Percentiles rank a stretch among this genome's conserved stretches.
These are phyloP conservation scores for Blepharisma stoltei DNA, from an alignment of 73 alveolate genomes.

Conservation along the genomic window DNA sequence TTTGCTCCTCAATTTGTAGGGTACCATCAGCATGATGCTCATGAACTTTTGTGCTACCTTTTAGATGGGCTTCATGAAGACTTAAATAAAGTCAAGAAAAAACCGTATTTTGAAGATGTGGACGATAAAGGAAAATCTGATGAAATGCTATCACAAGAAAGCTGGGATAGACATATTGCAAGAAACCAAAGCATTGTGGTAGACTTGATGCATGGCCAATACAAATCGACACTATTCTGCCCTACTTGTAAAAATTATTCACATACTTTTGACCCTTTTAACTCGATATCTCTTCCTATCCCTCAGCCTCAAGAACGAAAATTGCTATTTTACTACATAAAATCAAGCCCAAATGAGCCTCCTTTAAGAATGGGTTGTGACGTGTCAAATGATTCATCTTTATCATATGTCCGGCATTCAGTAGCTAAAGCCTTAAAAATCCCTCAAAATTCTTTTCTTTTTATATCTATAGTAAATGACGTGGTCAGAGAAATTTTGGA, in stretches of 20 bases:
- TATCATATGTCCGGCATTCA: neutral
- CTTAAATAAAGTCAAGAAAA: constrained; percentile 72
- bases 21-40: constrained; percentile 83
- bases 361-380: neutral
- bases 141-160: constrained; percentile 72
- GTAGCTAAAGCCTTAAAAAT: neutral
- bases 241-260: constrained; percentile 78
- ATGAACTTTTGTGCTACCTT: constrained; percentile 88
- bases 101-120: constrained; percentile 78
- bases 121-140: constrained; percentile 71
- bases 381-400: neutral
- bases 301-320: constrained; percentile 54
- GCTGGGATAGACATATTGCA: constrained; percentile 78
- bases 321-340: neutral
- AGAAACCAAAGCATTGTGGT: constrained; percentile 91
- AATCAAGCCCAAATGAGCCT: neutral
- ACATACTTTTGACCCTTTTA: constrained; percentile 92
- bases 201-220: constrained; percentile 94
- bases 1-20: constrained; percentile 65
- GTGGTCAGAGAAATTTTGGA: neutral
- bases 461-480: neutral
- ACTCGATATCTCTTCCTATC: constrained; percentile 87
- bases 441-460: neutral
- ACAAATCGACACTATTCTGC: constrained; percentile 85
- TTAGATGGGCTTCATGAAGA: constrained; percentile 98